Percentiles rank a stretch among this genome's conserved stretches.
Evolutionary conservation across 768 basidiomycete genomes (phyloP).

Genomic region (Lactarius sanguifluus): DNA sequence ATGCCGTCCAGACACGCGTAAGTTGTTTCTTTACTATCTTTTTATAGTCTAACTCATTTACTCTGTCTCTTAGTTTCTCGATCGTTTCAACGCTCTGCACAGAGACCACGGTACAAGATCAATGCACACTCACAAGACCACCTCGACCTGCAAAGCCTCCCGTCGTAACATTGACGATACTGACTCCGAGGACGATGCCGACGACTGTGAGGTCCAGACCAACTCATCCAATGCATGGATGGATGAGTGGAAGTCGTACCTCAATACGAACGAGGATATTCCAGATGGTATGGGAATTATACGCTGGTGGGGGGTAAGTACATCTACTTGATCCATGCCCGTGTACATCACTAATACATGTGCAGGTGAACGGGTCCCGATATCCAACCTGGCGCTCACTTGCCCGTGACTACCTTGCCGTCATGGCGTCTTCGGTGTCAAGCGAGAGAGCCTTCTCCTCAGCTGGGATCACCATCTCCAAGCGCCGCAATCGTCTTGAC

Average conservation of each 20-base stretch:
- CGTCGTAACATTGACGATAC: background rate
- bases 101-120: accelerated
- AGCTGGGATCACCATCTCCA: background rate
- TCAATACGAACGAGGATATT: background rate
- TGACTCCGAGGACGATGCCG: background rate
- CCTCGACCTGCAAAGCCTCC: background rate
- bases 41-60: no score
- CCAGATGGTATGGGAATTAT: background rate
- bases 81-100: background rate
- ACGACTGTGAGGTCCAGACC: background rate
- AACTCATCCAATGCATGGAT: background rate
- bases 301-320: background rate
- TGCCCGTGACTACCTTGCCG: background rate
- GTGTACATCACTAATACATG: no score
- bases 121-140: background rate
- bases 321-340: no score
- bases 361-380: background rate
- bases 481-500: background rate
- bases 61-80: background rate
- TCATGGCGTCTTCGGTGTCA: background rate
- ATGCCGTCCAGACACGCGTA: background rate
- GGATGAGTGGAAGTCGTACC: background rate
- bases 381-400: background rate
- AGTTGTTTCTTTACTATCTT: no score
- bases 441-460: background rate